Conservation (phyloP, 306 rosid species). For the Fragaria vesca region DNA sequence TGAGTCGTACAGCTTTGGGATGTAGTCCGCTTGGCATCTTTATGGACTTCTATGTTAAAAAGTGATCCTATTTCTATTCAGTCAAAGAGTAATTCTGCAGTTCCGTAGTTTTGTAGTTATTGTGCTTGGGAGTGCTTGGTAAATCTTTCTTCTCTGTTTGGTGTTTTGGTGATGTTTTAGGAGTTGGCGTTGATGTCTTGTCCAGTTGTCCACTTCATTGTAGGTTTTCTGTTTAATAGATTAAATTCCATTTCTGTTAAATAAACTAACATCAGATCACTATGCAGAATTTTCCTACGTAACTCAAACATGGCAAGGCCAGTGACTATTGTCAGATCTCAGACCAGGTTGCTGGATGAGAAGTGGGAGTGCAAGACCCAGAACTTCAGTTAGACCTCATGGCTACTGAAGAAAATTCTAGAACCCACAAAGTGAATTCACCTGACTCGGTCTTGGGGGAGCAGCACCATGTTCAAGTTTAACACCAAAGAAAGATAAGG, state of each 20-base stretch:
- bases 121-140: background rate
- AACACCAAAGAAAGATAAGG: slow-evolving; percentile 36
- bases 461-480: slow-evolving; percentile 12
- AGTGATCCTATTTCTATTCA: background rate
- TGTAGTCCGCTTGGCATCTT: background rate
- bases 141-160: background rate
- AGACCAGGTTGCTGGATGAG: slow-evolving; percentile 31
- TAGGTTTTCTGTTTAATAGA: no score
- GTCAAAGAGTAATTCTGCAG: background rate
- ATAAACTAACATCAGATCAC: slow-evolving; percentile 49
- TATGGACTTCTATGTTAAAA: background rate
- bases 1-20: background rate
- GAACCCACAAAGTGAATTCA: slow-evolving; percentile 19
- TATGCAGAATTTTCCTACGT: slow-evolving; percentile 72
- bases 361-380: slow-evolving; percentile 43
- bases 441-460: slow-evolving; percentile 6
- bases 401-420: slow-evolving; percentile 83
- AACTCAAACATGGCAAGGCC: slow-evolving; percentile 79
- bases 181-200: background rate
- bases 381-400: slow-evolving; percentile 66
- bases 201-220: background rate
- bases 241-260: no score
- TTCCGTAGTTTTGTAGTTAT: background rate
- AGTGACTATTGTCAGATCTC: slow-evolving; percentile 48
- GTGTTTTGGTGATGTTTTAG: background rate